A percentile compares a stretch with the other conserved stretches of the same genome.
Evolutionary conservation across 352 stramenopile species (phyloP).

Genomic region (Sclerospora graminicola): DNA sequence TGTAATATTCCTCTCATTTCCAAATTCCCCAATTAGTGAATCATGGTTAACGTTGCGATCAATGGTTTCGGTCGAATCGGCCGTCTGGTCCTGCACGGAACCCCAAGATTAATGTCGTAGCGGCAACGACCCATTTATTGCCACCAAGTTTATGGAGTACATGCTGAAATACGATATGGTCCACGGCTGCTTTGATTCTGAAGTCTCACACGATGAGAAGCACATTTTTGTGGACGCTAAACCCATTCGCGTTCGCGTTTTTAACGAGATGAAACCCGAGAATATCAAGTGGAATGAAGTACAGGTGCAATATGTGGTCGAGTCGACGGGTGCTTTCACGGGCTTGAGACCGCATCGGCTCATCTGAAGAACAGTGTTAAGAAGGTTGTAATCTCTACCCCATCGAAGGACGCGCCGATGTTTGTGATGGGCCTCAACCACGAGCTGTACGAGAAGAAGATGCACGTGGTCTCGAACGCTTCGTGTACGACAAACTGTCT

Average conservation of each 20-base stretch:
- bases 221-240: slow-evolving; percentile 90
- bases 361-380: slow-evolving; percentile 91
- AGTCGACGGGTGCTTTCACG: slow-evolving; percentile 76
- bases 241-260: slow-evolving; percentile 89
- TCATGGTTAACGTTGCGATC: slow-evolving; percentile 94
- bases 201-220: slow-evolving; percentile 78
- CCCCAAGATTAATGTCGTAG: slow-evolving; percentile 84
- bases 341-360: slow-evolving; percentile 86
- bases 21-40: no score
- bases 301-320: slow-evolving; percentile 92
- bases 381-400: slow-evolving; percentile 96
- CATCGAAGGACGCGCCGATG: slow-evolving; percentile 96
- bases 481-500: slow-evolving; percentile 99
- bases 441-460: no score
- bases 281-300: slow-evolving; percentile 90
- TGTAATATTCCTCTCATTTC: no score
- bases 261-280: slow-evolving; percentile 89
- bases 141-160: slow-evolving; percentile 95
- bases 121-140: slow-evolving; percentile 93
- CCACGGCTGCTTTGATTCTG: slow-evolving; percentile 85
- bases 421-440: slow-evolving; percentile 99
- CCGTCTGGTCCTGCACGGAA: slow-evolving; percentile 92
- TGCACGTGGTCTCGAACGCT: no score
- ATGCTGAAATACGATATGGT: slow-evolving; percentile 90
- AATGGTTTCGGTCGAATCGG: slow-evolving; percentile 99